Evolutionary conservation across 78 protist species (phyloP).

Genomic region (Dictyostelium intermedium): DNA sequence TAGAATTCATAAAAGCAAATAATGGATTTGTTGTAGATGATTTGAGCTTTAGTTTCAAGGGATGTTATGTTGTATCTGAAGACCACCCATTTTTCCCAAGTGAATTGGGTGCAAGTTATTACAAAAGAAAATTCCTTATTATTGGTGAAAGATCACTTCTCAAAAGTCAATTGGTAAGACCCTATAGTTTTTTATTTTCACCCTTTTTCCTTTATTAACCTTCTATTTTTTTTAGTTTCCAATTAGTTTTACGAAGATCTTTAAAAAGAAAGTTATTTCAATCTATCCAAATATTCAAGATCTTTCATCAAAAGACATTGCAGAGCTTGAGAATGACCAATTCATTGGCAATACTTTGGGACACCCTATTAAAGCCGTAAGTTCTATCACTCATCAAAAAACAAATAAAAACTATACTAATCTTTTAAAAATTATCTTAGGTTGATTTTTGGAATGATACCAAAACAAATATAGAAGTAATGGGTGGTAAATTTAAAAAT

Average conservation of each 20-base stretch:
- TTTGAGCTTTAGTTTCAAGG: not conserved
- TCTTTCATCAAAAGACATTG: not conserved
- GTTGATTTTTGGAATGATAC: not conserved
- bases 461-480: not conserved
- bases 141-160: not conserved
- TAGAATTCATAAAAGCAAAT: not conserved
- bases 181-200: not conserved
- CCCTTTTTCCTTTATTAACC: not conserved
- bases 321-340: not conserved
- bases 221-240: not conserved
- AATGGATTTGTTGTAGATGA: not conserved
- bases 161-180: not conserved
- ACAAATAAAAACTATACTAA: too few species aligned
- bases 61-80: not conserved
- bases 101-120: not conserved
- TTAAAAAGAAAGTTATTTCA: not conserved
- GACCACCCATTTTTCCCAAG: not conserved
- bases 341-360: not conserved
- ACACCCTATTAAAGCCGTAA: not conserved
- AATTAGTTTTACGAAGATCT: not conserved
- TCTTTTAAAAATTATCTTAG: too few species aligned
- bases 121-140: not conserved
- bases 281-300: not conserved
- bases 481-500: not conserved
- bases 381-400: too few species aligned